phyloP scores from a whole-genome alignment of 176 grass and related monocot species.

The Pharus latifolius region DNA sequence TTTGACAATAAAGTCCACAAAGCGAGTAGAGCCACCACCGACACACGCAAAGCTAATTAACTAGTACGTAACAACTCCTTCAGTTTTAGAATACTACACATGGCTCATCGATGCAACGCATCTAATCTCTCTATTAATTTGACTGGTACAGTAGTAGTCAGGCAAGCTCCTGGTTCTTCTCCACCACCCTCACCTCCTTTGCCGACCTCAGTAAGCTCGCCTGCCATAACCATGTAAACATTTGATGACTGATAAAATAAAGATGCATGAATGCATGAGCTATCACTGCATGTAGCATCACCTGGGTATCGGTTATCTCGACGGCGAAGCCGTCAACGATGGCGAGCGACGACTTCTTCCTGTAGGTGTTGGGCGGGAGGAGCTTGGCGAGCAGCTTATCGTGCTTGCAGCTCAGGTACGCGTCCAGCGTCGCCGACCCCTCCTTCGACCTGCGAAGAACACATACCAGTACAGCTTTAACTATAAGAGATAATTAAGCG shows the following conservation, averaged over 20 bases:
- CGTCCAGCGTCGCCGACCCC: slow-evolving; percentile 57
- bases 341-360: slow-evolving; percentile 76
- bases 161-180: slow-evolving; percentile 96
- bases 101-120: slow-evolving; percentile 36
- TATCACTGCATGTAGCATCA: neutral
- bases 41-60: slow-evolving; percentile 22
- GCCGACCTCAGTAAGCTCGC: slow-evolving; percentile 55
- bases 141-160: slow-evolving; percentile 35
- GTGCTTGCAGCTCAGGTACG: slow-evolving; percentile 84
- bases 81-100: slow-evolving; percentile 14
- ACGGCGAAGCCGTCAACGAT: slow-evolving; percentile 96
- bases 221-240: slow-evolving; percentile 13
- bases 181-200: slow-evolving; percentile 87
- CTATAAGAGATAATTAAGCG: neutral
- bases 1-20: slow-evolving; percentile 38
- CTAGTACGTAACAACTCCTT: neutral
- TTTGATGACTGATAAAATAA: neutral
- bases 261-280: neutral
- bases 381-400: slow-evolving; percentile 68
- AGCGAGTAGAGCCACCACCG: slow-evolving; percentile 29
- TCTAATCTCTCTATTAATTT: slow-evolving; percentile 18
- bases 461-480: neutral
- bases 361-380: slow-evolving; percentile 53
- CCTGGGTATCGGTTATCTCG: slow-evolving; percentile 71
- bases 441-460: slow-evolving; percentile 53